Conservation (phyloP, 768 basidiomycete genomes). For the Grammothele lineata region DNA sequence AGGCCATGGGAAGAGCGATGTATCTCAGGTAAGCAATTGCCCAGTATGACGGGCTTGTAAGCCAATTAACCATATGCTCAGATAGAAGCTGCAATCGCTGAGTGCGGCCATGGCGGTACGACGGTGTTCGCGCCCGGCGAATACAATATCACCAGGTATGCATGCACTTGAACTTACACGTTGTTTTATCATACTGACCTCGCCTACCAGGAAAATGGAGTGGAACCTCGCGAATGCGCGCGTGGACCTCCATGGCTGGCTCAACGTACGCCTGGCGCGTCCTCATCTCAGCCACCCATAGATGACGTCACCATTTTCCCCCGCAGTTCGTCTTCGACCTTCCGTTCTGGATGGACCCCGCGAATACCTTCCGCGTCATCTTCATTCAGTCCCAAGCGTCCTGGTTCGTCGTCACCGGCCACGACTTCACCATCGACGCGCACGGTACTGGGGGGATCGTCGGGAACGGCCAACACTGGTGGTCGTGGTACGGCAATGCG, state of each 20-base stretch:
- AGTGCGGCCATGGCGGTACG: slow-evolving; percentile 44
- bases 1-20: slow-evolving; percentile 22
- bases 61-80: slow-evolving; percentile 12
- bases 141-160: slow-evolving; percentile 50
- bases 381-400: slow-evolving; percentile 63
- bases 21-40: slow-evolving; percentile 16
- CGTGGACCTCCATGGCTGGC: slow-evolving; percentile 38
- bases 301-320: neutral
- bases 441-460: slow-evolving; percentile 53
- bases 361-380: slow-evolving; percentile 56
- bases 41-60: neutral
- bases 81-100: slow-evolving; percentile 45
- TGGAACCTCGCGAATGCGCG: slow-evolving; percentile 43
- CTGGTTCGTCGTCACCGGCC: slow-evolving; percentile 58
- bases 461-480: slow-evolving; percentile 62
- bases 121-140: slow-evolving; percentile 41
- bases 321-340: slow-evolving; percentile 49
- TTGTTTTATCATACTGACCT: no score
- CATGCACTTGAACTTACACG: no score
- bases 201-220: slow-evolving; percentile 45
- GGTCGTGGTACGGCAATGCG: slow-evolving; percentile 46
- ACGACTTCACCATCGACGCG: slow-evolving; percentile 51
- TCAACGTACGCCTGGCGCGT: slow-evolving; percentile 33
- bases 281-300: no score
- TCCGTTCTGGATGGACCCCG: slow-evolving; percentile 50